Conservation (phyloP, 441 rosid genomes). For the Corymbia citriodora region DNA sequence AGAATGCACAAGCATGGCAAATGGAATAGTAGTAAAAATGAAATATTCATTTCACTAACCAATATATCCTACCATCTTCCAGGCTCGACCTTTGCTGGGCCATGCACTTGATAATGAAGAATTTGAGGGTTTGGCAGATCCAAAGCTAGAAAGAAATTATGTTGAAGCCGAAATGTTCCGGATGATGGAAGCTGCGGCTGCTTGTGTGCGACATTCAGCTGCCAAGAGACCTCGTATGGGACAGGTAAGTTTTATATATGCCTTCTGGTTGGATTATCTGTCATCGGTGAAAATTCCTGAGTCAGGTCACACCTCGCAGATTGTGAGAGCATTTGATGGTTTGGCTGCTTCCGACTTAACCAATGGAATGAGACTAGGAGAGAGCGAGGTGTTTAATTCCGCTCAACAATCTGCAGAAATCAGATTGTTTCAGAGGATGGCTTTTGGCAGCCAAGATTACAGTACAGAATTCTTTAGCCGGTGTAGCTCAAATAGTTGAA, state of each 20-base stretch:
- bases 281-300: not conserved
- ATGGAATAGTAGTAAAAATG: conserved; percentile 2
- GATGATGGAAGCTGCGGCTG: conserved; percentile 14
- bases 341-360: conserved; percentile 59
- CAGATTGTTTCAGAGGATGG: conserved; percentile 83
- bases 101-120: conserved; percentile 7
- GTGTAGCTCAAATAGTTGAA: conserved; percentile 15
- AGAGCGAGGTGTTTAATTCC: conserved; percentile 72
- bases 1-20: not conserved
- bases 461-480: conserved; percentile 64
- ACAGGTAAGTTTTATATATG: not conserved
- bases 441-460: conserved; percentile 80
- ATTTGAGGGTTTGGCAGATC: conserved; percentile 7
- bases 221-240: conserved; percentile 14
- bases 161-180: conserved; percentile 7
- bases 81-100: conserved; percentile 13
- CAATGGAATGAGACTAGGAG: conserved; percentile 92
- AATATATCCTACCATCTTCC: not conserved
- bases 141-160: conserved; percentile 7
- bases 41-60: not conserved
- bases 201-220: conserved; percentile 13
- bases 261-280: not conserved
- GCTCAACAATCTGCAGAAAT: conserved; percentile 86
- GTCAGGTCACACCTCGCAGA: conserved; percentile 34
- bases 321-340: conserved; percentile 78